Conservation (phyloP, 2,329 filamentous ascomycete species). For the Microdochium paspali region DNA sequence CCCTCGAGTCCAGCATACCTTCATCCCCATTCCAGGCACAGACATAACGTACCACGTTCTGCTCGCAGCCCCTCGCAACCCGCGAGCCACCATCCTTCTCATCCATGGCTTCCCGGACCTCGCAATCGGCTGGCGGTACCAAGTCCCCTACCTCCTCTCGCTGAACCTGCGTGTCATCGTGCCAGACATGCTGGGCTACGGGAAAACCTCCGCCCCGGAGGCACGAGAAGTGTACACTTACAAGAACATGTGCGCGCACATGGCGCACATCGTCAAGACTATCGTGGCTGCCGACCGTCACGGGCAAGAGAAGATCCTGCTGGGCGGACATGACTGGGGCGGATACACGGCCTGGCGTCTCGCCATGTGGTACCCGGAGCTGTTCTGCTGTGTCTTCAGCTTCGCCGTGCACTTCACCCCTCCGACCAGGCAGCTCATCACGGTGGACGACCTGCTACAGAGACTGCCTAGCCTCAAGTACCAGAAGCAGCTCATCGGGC, state of each 20-base stretch:
- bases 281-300: constrained; percentile 22
- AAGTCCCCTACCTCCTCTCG: constrained; percentile 53
- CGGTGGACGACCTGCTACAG: constrained; percentile 38
- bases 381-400: constrained; percentile 54
- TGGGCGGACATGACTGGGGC: constrained; percentile 68
- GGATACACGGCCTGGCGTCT: constrained; percentile 54
- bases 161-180: constrained; percentile 57
- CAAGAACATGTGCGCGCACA: constrained; percentile 50
- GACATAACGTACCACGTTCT: not conserved
- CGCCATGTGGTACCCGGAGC: constrained; percentile 51
- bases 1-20: not conserved
- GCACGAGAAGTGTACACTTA: constrained; percentile 35
- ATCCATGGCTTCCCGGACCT: constrained; percentile 58
- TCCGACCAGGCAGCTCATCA: constrained; percentile 29
- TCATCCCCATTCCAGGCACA: not conserved
- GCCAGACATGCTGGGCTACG: constrained; percentile 64
- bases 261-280: constrained; percentile 47
- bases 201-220: constrained; percentile 32
- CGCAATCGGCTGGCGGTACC: constrained; percentile 59
- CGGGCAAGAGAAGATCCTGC: constrained; percentile 41
- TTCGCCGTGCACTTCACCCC: constrained; percentile 52
- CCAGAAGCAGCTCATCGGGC: constrained; percentile 53
- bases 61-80: constrained; percentile 3
- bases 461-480: constrained; percentile 52
- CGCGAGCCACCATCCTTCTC: constrained; percentile 21